Percentiles rank a stretch among this genome's conserved stretches.
phyloP scores from a whole-genome alignment of 352 stramenopile genomes.

The Globisporangium parvum region DNA sequence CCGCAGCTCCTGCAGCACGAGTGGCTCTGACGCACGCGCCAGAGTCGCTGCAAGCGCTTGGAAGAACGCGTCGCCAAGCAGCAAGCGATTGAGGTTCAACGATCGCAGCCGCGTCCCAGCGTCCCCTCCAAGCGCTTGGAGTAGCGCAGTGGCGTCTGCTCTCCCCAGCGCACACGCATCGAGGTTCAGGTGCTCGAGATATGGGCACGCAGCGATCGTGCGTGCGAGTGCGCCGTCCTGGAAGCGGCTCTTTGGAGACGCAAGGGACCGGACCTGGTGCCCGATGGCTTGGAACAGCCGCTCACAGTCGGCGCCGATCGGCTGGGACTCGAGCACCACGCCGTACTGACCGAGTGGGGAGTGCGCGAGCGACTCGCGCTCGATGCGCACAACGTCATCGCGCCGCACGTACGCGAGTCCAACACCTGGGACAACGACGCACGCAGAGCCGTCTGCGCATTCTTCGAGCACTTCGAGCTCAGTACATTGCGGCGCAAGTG shows the following conservation, averaged over 20 bases:
- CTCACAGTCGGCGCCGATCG: not conserved
- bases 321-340: constrained; percentile 1
- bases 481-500: not conserved
- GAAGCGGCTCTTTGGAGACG: constrained; percentile 1
- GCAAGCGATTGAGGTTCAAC: constrained; percentile 6
- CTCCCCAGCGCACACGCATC: not conserved
- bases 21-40: not conserved
- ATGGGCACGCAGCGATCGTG: not conserved
- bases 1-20: constrained; percentile 6
- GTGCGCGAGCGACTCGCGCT: not conserved
- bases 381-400: not conserved
- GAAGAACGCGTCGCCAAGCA: constrained; percentile 1
- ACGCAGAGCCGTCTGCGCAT: not conserved
- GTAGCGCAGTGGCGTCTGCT: not conserved
- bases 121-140: not conserved
- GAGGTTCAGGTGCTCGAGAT: constrained; percentile 1
- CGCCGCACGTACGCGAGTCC: not conserved
- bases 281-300: not conserved
- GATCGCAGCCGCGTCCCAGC: not conserved
- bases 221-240: not conserved
- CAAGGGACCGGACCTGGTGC: not conserved
- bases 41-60: not conserved
- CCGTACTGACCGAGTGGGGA: not conserved
- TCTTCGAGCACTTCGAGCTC: constrained; percentile 2
- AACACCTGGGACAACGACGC: constrained; percentile 1